Base-by-base conservation (phyloP, 1,284 basidiomycete genomes). In the Sporisorium reilianum region DNA sequence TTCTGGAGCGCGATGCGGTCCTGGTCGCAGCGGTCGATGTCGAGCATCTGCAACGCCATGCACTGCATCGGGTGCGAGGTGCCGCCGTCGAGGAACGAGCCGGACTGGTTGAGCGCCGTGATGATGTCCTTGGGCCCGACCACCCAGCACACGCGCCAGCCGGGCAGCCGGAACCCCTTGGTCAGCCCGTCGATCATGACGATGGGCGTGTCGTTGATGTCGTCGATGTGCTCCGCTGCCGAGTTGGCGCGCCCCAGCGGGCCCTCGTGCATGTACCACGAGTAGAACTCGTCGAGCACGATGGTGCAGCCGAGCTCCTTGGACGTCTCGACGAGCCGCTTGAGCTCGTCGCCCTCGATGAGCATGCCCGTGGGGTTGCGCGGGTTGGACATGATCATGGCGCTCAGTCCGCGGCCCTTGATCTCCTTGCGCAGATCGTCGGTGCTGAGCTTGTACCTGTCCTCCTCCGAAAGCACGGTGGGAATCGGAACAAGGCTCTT, bases 121-220 rank as follows among this genome's bases (percentile, higher is more conserved):
- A 81, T 77, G 44, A 81, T 64, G 50, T 80, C 77, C 30, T 70
- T 69, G 1, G 76, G 73, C 9, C 77, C 95, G n/a, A 97, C 85
- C 18, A 97, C 94, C 95, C 95, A 97, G 87, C 94, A 95, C 36
- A 95, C 88, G 12, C 72, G 22, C 75, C 72, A 75, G 16, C 70
- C 63, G 36, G 70, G 75, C 12, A 69, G 74, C 30, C 85, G 75
- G 81, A 86, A 87, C 54, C 91, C 93, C 89, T 97, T 96, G 14
- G 95, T 97, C 54, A 97, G 88, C 25, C 95, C 95, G 80, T 96
- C 93, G 73, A 97, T 91, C 73, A 97, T 89, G 46, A 97, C 87
- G 25, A 93, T 88, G 0, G 93, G 88, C 77, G 94, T 92, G 72
- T 90, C 85, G 84, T 96, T 90, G 55, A 96, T 93, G 80, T 97